Evolutionary conservation across 2,329 filamentous ascomycete species (phyloP).

Genomic region (Aspergillus candidus): DNA sequence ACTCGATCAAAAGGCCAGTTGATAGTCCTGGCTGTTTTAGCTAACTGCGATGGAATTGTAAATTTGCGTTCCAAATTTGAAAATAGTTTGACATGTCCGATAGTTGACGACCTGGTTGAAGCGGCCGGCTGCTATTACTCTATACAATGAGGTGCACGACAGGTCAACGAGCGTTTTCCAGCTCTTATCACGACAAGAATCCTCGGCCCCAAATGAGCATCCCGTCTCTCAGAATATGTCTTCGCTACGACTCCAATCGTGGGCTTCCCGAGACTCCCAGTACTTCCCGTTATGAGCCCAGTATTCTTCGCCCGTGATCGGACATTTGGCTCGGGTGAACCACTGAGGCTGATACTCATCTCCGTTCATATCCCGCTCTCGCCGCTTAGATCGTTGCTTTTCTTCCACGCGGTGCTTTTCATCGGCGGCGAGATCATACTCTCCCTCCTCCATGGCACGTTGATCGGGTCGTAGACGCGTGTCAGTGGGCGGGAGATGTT

Average conservation of each 20-base stretch:
- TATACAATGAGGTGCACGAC: too few species aligned
- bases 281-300: constrained; percentile 89
- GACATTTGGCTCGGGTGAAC: constrained; percentile 69
- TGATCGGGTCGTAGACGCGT: constrained; percentile 91
- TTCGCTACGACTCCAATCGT: constrained; percentile 65
- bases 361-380: constrained; percentile 66
- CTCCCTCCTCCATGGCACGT: constrained; percentile 96
- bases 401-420: constrained; percentile 96
- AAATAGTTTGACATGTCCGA: too few species aligned
- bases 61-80: too few species aligned
- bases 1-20: too few species aligned
- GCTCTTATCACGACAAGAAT: too few species aligned
- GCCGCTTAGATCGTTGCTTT: constrained; percentile 71
- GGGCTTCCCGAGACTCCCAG: constrained; percentile 64
- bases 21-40: too few species aligned
- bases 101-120: too few species aligned
- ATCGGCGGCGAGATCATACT: constrained; percentile 84
- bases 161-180: too few species aligned
- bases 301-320: constrained; percentile 78
- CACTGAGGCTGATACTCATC: constrained; percentile 79
- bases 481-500: constrained; percentile 83
- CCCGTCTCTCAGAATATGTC: constrained; percentile 57
- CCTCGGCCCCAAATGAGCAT: neutral
- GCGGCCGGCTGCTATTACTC: too few species aligned
- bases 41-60: too few species aligned